Evolutionary conservation across 495 filamentous ascomycete genomes (phyloP), one percentile per base, ranked within the genome.

Genomic region (Lineolata rhizophorae): DNA sequence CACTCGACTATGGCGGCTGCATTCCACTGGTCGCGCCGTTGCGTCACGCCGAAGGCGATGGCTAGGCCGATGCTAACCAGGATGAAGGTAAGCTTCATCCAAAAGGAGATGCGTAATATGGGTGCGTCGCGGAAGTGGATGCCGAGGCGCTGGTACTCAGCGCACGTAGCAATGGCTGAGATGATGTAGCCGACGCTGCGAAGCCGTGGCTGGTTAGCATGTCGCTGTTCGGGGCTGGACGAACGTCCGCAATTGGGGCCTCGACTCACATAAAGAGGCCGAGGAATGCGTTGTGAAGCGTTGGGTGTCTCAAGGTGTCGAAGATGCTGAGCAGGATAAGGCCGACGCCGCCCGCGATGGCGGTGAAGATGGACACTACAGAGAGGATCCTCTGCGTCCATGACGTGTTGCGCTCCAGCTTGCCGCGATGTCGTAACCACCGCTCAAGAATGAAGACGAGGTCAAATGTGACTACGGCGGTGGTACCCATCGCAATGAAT

Each of bases 401-500:
- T 0, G 70, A 67, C 9, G 67, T 70, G 48, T 85, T 90, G 34
- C 62, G 67, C 9, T 69, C 67, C 22, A 90, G 52, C 2, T 74
- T 69, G 1, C 76, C 78, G 2, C 55, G 58, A 49, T 90, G 78
- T 12, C 82, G 75, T 24, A 91, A 62, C 65, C 72, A 81, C 28
- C 82, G 65, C 61, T 93, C 87, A 17, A 73, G 51, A 18, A 72
- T 52, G 38, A 97, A 80, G 8, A 76, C 68, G 17, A 85, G 53
- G 57, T 92, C 79, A 35, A 97, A 68, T 38, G 81, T 75, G 20
- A 93, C 57, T 32, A 82, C 79, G 12, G 78, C 84, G 13, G 93
- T 57, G 8, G 62, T 56, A 53, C 71, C 73, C 34, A 82, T 82
- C 8, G 70, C 58, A 36, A 97, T 68, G 58, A 97, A 97, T 1